A percentile compares a stretch with the other conserved stretches of the same genome.
Conservation (phyloP, 192 early-diverging fungal species). For the Entophlyctis luteolus region DNA sequence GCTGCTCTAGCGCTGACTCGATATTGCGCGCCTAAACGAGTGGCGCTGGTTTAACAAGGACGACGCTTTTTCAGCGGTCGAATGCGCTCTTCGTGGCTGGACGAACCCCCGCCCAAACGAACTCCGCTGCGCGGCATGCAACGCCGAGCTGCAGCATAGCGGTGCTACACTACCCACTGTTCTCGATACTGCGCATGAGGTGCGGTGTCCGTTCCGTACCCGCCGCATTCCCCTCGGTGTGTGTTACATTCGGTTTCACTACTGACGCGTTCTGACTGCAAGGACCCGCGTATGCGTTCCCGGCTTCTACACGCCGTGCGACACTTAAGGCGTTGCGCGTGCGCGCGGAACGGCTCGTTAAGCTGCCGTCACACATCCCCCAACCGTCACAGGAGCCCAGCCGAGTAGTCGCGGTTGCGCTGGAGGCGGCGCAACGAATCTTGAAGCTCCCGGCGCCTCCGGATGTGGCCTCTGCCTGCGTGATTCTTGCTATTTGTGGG, state of each 20-base stretch:
- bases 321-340: no score
- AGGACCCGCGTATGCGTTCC: background rate
- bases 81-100: background rate
- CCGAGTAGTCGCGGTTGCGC: no score
- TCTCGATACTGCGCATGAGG: background rate
- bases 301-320: no score
- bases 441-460: no score
- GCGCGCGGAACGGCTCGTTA: no score
- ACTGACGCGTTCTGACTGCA: background rate
- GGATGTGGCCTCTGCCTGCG: background rate
- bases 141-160: background rate
- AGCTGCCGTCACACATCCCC: no score
- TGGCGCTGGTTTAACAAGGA: constrained; percentile 10
- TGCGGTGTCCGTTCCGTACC: background rate
- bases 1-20: background rate
- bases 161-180: background rate
- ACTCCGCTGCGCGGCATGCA: background rate
- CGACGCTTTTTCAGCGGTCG: background rate
- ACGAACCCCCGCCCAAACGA: background rate
- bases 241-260: background rate
- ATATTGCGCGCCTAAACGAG: background rate
- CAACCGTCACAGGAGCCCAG: no score
- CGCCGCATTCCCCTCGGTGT: background rate
- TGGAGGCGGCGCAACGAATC: no score
- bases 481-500: background rate